Evolutionary conservation across 2,329 filamentous ascomycete genomes (phyloP).

Genomic region (Phoma sp.): DNA sequence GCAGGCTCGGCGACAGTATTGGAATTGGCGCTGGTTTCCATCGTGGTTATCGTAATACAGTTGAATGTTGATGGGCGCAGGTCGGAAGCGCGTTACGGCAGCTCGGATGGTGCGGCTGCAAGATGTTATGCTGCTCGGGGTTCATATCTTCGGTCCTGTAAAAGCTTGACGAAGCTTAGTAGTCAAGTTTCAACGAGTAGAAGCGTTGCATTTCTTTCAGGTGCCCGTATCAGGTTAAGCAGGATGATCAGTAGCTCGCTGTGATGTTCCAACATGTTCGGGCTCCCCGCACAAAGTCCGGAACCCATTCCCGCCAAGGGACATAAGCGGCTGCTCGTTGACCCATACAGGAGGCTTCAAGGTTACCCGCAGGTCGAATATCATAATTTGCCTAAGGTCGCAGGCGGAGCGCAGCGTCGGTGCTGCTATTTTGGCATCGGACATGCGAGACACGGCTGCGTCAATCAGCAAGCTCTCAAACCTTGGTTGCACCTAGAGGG

Average conservation of each 20-base stretch:
- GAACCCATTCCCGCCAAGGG: constrained; percentile 4
- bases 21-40: not conserved
- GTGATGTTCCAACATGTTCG: not conserved
- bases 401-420: not conserved
- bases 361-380: not conserved
- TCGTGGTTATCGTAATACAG: not conserved
- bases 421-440: not conserved
- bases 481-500: not conserved
- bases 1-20: not conserved
- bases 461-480: not conserved
- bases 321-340: not conserved
- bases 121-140: not conserved
- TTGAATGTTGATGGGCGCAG: constrained; percentile 1
- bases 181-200: not conserved
- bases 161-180: constrained; percentile 8
- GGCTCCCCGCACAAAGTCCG: constrained; percentile 17
- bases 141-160: not conserved
- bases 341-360: not conserved
- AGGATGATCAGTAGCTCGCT: constrained; percentile 4
- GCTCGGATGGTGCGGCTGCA: constrained; percentile 2
- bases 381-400: not conserved
- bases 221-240: not conserved
- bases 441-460: constrained; percentile 7
- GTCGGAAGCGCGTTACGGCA: not conserved
- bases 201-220: not conserved